Conservation (phyloP, 495 filamentous ascomycete genomes). For the Cercophora sp. region DNA sequence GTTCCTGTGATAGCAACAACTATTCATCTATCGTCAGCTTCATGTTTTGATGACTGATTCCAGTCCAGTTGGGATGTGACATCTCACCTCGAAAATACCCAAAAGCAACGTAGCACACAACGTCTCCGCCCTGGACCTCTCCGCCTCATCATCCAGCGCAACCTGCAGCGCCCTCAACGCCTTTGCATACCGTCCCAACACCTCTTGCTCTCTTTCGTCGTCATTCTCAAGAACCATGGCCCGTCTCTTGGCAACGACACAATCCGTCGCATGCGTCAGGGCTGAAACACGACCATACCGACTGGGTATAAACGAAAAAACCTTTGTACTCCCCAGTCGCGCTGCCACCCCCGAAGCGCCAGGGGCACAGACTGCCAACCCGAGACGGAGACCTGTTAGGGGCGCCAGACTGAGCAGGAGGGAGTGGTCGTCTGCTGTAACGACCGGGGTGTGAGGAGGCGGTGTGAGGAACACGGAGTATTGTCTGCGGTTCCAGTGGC, state of each 20-base stretch:
- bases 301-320: conserved; percentile 30
- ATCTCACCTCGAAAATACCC: conserved; percentile 33
- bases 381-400: conserved; percentile 26
- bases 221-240: conserved; percentile 17
- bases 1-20: too few relatives aligned
- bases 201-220: conserved; percentile 10
- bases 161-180: conserved; percentile 32
- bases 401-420: conserved; percentile 25
- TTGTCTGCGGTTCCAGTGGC: conserved; percentile 27
- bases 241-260: conserved; percentile 30
- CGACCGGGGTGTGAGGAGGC: conserved; percentile 1
- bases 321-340: conserved; percentile 26
- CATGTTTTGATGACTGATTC: too few relatives aligned
- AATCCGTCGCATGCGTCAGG: conserved; percentile 29
- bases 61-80: too few relatives aligned
- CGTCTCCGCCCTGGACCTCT: conserved; percentile 25
- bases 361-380: conserved; percentile 18
- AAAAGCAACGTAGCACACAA: conserved; percentile 36
- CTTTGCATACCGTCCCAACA: conserved; percentile 29
- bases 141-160: conserved; percentile 25
- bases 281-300: conserved; percentile 29
- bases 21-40: too few relatives aligned
- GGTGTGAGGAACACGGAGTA: conserved; percentile 17
- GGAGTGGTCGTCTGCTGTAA: conserved; percentile 1
- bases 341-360: conserved; percentile 6